Conservation (phyloP, 2,329 filamentous ascomycete species). For the Trematosphaeria pertusa region DNA sequence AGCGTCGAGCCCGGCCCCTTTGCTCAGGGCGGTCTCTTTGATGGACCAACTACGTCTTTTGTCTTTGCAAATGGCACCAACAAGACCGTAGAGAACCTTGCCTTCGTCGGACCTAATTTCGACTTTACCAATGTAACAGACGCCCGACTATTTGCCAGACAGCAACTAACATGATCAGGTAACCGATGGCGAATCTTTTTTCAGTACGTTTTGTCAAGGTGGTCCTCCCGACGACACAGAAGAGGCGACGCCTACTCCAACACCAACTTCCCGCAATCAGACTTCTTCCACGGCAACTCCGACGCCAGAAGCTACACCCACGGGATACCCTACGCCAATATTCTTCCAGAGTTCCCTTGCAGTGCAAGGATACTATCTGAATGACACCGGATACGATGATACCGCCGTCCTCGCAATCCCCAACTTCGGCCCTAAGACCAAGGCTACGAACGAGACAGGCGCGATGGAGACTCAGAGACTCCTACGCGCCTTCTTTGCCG, state of each 20-base stretch:
- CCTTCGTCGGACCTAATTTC: conserved; percentile 7
- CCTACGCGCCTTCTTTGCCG: conserved; percentile 51
- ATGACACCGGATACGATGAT: conserved; percentile 44
- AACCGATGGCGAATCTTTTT: conserved; percentile 44
- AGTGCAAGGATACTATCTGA: conserved; percentile 52
- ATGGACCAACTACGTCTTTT: conserved; percentile 16
- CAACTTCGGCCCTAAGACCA: conserved; percentile 34
- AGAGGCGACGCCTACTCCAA: conserved; percentile 26
- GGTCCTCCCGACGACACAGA: conserved; percentile 1
- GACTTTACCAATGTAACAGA: conserved; percentile 27
- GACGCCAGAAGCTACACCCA: conserved; percentile 11
- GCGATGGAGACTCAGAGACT: conserved; percentile 34
- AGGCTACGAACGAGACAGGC: conserved; percentile 5
- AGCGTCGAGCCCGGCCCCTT: conserved; percentile 28
- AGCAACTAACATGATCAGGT: conserved; percentile 15
- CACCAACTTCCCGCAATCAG: conserved; percentile 2
- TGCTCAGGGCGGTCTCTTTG: conserved; percentile 10
- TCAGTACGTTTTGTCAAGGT: conserved; percentile 35
- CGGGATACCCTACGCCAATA: conserved; percentile 45
- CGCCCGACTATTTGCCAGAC: not conserved
- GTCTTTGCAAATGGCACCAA: conserved; percentile 30
- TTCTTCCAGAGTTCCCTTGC: conserved; percentile 25
- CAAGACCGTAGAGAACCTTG: conserved; percentile 33
- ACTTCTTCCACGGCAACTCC: conserved; percentile 5
- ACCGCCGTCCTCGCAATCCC: conserved; percentile 50